Conservation (phyloP, 2,329 filamentous ascomycete species). For the Beauveria sp. region DNA sequence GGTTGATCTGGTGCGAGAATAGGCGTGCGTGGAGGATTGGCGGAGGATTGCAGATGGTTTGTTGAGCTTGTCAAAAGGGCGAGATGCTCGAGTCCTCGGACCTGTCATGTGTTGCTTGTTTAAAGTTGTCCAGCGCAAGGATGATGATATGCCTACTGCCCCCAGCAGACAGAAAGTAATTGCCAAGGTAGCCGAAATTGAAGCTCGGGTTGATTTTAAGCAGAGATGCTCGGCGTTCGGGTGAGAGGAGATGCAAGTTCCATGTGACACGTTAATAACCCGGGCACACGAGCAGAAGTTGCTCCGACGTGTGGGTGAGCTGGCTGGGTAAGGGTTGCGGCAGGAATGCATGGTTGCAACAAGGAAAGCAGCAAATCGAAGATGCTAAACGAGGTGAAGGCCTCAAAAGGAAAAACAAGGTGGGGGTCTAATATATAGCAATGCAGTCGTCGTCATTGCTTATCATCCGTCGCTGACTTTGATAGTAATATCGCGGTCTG, state of each 20-base stretch:
- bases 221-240: not conserved
- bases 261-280: constrained; percentile 12
- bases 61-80: not conserved
- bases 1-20: constrained; percentile 12
- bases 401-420: not conserved
- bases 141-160: no score
- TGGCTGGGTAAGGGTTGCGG: constrained; percentile 1
- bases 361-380: not conserved
- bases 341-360: not conserved
- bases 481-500: not conserved
- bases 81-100: no score
- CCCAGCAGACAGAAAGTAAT: not conserved
- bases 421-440: not conserved
- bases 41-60: not conserved
- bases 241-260: not conserved
- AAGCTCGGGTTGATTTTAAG: not conserved
- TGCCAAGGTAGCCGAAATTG: not conserved
- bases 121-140: no score
- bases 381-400: not conserved
- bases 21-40: not conserved
- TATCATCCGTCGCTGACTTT: not conserved
- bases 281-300: not conserved
- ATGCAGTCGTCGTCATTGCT: not conserved
- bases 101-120: no score
- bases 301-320: not conserved